phyloP scores from a whole-genome alignment of 164 flowering plant species.

The Akebia trifoliata region DNA sequence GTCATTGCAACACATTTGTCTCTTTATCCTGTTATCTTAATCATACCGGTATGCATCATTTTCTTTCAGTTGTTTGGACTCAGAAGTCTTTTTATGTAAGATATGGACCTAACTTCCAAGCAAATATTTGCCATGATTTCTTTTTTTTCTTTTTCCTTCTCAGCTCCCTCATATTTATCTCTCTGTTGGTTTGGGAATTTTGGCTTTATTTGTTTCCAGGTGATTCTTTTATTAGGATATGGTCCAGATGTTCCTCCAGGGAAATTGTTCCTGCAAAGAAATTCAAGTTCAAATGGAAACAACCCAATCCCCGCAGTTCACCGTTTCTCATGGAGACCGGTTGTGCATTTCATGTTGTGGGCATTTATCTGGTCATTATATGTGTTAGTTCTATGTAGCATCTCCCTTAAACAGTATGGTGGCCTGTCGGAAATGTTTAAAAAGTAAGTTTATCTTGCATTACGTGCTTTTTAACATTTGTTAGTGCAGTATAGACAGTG shows the following conservation, averaged over 20 bases:
- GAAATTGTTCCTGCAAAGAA: constrained; percentile 51
- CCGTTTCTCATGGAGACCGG: constrained; percentile 54
- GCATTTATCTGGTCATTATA: constrained; percentile 56
- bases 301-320: constrained; percentile 8
- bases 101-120: background rate
- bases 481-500: too few relatives aligned
- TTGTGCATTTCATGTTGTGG: constrained; percentile 62
- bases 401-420: constrained; percentile 58
- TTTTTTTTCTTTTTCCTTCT: background rate
- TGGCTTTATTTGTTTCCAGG: constrained; percentile 35
- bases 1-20: constrained; percentile 84
- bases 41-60: constrained; percentile 61
- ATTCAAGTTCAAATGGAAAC: constrained; percentile 17
- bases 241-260: constrained; percentile 85
- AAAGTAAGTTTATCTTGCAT: constrained; percentile 39
- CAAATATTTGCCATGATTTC: background rate
- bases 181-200: background rate
- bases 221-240: constrained; percentile 66
- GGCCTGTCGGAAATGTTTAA: constrained; percentile 78
- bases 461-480: background rate
- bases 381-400: constrained; percentile 56
- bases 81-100: background rate
- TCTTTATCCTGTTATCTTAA: constrained; percentile 72
- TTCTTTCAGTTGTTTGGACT: constrained; percentile 8
- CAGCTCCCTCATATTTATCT: background rate